Base-by-base conservation (phyloP, 345 rosid species). In the Melaleuca alternifolia region DNA sequence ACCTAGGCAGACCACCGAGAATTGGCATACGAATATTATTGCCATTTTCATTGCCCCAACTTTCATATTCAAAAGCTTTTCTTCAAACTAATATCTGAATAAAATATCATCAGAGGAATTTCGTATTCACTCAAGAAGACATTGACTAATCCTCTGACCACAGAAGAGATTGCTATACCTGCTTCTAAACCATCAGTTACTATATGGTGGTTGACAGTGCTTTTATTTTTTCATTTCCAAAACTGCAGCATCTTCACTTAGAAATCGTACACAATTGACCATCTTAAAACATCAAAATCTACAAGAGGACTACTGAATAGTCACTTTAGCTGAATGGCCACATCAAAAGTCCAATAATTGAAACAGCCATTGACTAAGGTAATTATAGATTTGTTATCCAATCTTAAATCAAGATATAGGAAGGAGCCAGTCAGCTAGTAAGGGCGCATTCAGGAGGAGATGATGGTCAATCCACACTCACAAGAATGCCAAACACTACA, bases 281-380 rank as follows among this genome's bases (percentile, higher is more conserved):
- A 53, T 54, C 82, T 20, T 48, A 41, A 54, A 53, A 79, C 51
- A 82, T 50, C 56, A 6, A 53, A 41, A 37, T 54, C 84, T 48
- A n/a, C 71, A 54, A 88, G 15, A 82, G 59, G 89, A 94, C 46
- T 77, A 33, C 82, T 46, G 65, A 57, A 26, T 57, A 57, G 26
- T 26, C 30, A 26, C n/a, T 57, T 57, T 28, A 57, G 65, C 65
- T 26, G 65, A 57, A 26, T 57, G 65, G 65, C 30, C 65, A 6
- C 65, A 57, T 57, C 3, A 57, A 57, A 57, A 57, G 26, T 24
- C n/a, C 24, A 57, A 57, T 24, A 57, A 57, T 13, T 11, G 15
- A 57, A 57, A 28, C 15, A 57, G n/a, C 65, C 30, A 26, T 24
- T 12, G 26, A 57, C 11, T 30, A 57, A 57, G 26, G 65, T 26